These are phyloP conservation scores for Naganishia cerealis DNA, from an alignment of 1,284 basidiomycete species.

Conservation along the genomic window DNA sequence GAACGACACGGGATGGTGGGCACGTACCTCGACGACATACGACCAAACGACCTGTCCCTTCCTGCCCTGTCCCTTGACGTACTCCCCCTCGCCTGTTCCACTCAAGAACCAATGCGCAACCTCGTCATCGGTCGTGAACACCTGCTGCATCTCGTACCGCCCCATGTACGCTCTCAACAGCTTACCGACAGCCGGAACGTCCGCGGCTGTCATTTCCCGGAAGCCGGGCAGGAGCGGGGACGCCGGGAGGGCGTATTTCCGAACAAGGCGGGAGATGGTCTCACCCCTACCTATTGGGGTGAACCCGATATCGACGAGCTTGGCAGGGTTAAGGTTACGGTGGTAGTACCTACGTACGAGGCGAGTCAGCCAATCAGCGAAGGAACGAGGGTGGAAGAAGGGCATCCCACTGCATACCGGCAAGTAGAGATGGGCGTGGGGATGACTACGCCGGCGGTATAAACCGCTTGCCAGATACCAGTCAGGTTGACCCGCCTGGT, in stretches of 20 bases:
- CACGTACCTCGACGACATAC: constrained; percentile 86
- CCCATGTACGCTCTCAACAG: constrained; percentile 80
- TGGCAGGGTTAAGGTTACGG: constrained; percentile 85
- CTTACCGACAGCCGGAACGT: constrained; percentile 70
- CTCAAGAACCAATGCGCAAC: constrained; percentile 83
- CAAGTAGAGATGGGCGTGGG: constrained; percentile 86
- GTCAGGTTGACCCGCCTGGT: constrained; percentile 87
- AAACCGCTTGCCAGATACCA: constrained; percentile 95
- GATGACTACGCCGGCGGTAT: constrained; percentile 86
- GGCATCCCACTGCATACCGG: constrained; percentile 58
- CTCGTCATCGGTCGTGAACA: constrained; percentile 73
- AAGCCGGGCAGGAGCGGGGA: constrained; percentile 63
- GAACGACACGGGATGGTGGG: not conserved
- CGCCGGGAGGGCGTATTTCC: constrained; percentile 66
- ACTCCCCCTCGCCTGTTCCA: constrained; percentile 68
- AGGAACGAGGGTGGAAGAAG: constrained; percentile 13
- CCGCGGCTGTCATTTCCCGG: constrained; percentile 81
- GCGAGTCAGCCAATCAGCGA: constrained; percentile 1
- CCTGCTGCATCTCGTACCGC: constrained; percentile 79
- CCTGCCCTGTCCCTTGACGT: constrained; percentile 58
- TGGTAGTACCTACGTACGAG: constrained; percentile 73
- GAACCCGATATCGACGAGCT: constrained; percentile 89
- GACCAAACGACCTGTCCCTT: constrained; percentile 88
- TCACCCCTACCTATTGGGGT: constrained; percentile 78
- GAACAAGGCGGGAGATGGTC: constrained; percentile 82